These are phyloP conservation scores for Calonectria pauciramosa DNA, from an alignment of 2,329 filamentous ascomycete species.

Conservation along the genomic window DNA sequence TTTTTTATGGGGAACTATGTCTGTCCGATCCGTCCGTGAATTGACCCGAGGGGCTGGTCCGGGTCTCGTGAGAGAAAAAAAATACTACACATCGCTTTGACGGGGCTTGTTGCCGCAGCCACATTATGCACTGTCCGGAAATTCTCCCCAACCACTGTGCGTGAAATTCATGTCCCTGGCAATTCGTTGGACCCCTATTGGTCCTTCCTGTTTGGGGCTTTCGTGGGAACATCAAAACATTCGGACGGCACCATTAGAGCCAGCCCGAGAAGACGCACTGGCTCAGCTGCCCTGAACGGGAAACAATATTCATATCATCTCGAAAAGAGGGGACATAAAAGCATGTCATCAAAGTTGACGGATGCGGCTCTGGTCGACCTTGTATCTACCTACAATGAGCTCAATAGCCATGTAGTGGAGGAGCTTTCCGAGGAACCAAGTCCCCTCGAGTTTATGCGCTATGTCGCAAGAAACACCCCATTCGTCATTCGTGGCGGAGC, in stretches of 20 bases:
- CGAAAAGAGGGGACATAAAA: background rate
- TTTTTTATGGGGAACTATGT: background rate
- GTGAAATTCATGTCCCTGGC: background rate
- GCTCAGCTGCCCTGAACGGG: background rate
- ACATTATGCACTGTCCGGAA: background rate
- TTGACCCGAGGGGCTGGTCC: background rate
- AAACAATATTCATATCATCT: background rate
- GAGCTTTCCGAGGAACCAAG: slow-evolving; percentile 76
- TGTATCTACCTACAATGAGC: slow-evolving; percentile 79
- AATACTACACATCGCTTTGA: background rate
- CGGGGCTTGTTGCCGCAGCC: background rate
- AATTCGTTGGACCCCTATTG: background rate
- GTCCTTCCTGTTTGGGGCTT: background rate
- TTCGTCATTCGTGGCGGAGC: slow-evolving; percentile 79
- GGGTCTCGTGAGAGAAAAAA: background rate
- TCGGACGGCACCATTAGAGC: background rate
- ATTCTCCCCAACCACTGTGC: background rate
- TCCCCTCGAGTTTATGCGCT: slow-evolving; percentile 84
- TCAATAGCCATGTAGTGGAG: slow-evolving; percentile 73
- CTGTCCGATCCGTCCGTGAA: background rate
- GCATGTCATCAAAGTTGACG: background rate
- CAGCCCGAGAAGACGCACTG: background rate
- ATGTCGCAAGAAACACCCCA: slow-evolving; percentile 79
- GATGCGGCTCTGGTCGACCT: slow-evolving; percentile 58
- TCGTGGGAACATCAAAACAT: background rate